These are phyloP conservation scores for Tetrahymena elliotti DNA, from an alignment of 73 alveolate genomes.

Conservation along the genomic window DNA sequence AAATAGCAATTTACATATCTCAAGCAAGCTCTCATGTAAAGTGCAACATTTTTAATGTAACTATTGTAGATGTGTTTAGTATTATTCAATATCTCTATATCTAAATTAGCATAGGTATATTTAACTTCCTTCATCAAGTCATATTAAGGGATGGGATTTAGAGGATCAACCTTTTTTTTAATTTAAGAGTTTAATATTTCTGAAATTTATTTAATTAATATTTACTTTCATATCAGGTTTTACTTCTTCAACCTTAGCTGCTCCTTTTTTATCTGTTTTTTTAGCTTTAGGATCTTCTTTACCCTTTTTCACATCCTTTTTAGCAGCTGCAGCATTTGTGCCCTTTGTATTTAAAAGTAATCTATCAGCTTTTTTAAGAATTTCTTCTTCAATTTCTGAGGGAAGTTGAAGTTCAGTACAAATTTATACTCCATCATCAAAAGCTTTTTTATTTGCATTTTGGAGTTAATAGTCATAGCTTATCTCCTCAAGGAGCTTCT, in stretches of 20 bases:
- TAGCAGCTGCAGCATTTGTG: constrained; percentile 3
- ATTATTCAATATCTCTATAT: constrained; percentile 18
- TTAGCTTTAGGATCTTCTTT: constrained; percentile 29
- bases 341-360: background rate
- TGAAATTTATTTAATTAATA: background rate
- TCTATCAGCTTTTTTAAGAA: constrained; percentile 19
- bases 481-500: background rate
- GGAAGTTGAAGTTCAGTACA: background rate
- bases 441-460: background rate
- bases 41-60: constrained; percentile 10
- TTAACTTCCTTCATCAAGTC: constrained; percentile 12
- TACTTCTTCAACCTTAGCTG: constrained; percentile 14
- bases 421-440: background rate
- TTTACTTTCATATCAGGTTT: constrained; percentile 5
- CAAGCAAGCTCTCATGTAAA: constrained; percentile 31
- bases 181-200: too few relatives aligned
- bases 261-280: constrained; percentile 13
- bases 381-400: constrained; percentile 29
- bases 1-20: constrained; percentile 16
- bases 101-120: constrained; percentile 19
- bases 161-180: background rate
- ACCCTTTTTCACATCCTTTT: constrained; percentile 21
- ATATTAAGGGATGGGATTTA: background rate
- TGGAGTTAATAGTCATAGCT: background rate
- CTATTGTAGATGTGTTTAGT: constrained; percentile 18